These are phyloP conservation scores for Aspergillus spinulosporus DNA, from an alignment of 2,329 filamentous ascomycete species.

Conservation along the genomic window DNA sequence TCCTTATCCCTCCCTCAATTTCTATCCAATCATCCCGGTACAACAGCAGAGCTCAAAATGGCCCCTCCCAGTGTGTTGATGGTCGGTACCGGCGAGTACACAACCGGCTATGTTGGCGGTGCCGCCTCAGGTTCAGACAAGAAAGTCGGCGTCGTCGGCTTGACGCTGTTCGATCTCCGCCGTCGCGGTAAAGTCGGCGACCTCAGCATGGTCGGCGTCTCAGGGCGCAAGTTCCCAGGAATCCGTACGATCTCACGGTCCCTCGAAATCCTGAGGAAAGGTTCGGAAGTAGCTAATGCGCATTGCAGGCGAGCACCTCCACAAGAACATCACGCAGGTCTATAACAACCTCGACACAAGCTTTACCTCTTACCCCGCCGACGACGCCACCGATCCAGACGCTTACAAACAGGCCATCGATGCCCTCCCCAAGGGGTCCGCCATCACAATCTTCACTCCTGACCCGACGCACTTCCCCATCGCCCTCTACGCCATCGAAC, in stretches of 20 bases:
- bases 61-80: slow-evolving; percentile 16
- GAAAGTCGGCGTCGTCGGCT: slow-evolving; percentile 89
- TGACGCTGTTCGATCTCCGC: slow-evolving; percentile 86
- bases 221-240: slow-evolving; percentile 84
- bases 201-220: slow-evolving; percentile 85
- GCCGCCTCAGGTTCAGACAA: slow-evolving; percentile 87
- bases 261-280: neutral
- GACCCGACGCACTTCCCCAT: slow-evolving; percentile 38
- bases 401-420: slow-evolving; percentile 20
- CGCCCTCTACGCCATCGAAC: slow-evolving; percentile 86
- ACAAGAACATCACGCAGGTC: slow-evolving; percentile 81
- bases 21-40: neutral
- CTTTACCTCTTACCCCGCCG: slow-evolving; percentile 78
- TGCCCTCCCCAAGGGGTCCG: slow-evolving; percentile 17
- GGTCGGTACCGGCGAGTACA: slow-evolving; percentile 95
- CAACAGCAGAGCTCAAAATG: slow-evolving; percentile 6
- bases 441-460: slow-evolving; percentile 46
- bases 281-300: slow-evolving; percentile 6
- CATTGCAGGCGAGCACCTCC: slow-evolving; percentile 69
- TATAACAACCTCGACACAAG: slow-evolving; percentile 89
- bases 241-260: slow-evolving; percentile 63
- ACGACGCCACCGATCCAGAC: slow-evolving; percentile 54
- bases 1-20: neutral
- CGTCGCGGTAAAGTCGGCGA: slow-evolving; percentile 83
- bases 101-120: slow-evolving; percentile 86